A percentile compares a stretch with the other conserved stretches of the same genome.
Conservation (phyloP, 2,329 filamentous ascomycete genomes). For the Claviceps pazoutovae region DNA sequence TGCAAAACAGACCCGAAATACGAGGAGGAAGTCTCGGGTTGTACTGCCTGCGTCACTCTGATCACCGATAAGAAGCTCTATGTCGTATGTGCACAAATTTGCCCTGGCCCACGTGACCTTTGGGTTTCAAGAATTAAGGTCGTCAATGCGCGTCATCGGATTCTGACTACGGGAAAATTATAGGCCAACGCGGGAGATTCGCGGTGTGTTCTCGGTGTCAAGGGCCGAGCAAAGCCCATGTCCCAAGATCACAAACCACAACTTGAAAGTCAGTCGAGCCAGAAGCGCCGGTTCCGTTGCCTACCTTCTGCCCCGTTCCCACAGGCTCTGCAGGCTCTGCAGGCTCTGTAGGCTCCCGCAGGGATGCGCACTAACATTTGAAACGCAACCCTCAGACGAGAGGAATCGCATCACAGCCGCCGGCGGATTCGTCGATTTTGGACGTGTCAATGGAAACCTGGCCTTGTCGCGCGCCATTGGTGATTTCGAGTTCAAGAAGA, state of each 20-base stretch:
- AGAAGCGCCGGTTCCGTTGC: constrained; percentile 1
- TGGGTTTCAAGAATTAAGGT: not conserved
- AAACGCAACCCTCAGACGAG: constrained; percentile 46
- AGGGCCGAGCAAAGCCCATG: constrained; percentile 89
- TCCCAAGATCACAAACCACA: constrained; percentile 99
- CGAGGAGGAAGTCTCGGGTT: constrained; percentile 94
- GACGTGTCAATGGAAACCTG: constrained; percentile 94
- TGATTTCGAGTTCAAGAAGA: constrained; percentile 99
- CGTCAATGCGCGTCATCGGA: not conserved
- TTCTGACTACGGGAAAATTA: constrained; percentile 6
- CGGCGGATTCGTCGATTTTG: constrained; percentile 96
- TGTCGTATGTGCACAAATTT: constrained; percentile 52
- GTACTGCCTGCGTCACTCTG: constrained; percentile 84
- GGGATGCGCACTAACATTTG: constrained; percentile 1
- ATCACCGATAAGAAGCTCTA: constrained; percentile 88
- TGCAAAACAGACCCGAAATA: constrained; percentile 77
- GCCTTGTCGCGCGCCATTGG: constrained; percentile 93
- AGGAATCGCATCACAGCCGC: constrained; percentile 92
- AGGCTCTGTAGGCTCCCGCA: not conserved
- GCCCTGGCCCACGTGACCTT: not conserved
- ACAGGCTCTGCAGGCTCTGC: too few relatives aligned
- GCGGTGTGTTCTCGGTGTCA: constrained; percentile 85
- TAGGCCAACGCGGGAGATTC: constrained; percentile 97
- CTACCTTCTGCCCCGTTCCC: not conserved
- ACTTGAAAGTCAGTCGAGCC: constrained; percentile 64